A percentile compares a stretch with the other conserved stretches of the same genome.
These are phyloP conservation scores for Aspergillus sp. DNA, from an alignment of 2,329 filamentous ascomycete genomes.

Conservation along the genomic window DNA sequence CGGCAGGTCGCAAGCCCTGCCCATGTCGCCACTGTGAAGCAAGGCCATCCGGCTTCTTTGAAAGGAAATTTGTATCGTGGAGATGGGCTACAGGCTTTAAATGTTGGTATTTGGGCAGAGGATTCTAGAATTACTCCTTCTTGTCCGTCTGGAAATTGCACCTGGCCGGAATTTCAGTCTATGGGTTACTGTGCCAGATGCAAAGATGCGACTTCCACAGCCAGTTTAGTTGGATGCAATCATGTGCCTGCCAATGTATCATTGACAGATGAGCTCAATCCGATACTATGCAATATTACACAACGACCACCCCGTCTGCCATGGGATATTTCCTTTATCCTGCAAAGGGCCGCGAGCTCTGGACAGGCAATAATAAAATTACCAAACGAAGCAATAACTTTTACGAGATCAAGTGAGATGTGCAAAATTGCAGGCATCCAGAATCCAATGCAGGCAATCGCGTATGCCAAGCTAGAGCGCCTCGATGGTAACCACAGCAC, in stretches of 20 bases:
- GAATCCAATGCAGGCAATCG: no score
- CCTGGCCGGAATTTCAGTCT: constrained; percentile 2
- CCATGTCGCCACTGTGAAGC: not conserved
- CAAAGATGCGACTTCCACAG: not conserved
- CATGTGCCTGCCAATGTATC: not conserved
- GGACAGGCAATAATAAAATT: no score
- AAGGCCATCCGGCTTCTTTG: not conserved
- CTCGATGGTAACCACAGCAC: no score
- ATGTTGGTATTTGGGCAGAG: not conserved
- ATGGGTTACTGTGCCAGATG: constrained; percentile 1
- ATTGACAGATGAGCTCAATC: not conserved
- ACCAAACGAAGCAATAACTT: no score
- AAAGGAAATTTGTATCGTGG: no score
- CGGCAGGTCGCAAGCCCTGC: not conserved
- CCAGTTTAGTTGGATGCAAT: not conserved
- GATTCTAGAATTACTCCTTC: not conserved
- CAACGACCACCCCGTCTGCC: not conserved
- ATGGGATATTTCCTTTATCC: no score
- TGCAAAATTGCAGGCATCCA: no score
- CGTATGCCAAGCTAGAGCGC: no score
- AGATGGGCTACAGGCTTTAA: not conserved
- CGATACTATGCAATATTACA: not conserved
- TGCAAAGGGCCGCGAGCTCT: no score
- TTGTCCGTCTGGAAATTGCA: constrained; percentile 5
- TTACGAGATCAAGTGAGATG: no score